phyloP scores from a whole-genome alignment of 2,329 filamentous ascomycete genomes.

The Paracamarosporium sp. region DNA sequence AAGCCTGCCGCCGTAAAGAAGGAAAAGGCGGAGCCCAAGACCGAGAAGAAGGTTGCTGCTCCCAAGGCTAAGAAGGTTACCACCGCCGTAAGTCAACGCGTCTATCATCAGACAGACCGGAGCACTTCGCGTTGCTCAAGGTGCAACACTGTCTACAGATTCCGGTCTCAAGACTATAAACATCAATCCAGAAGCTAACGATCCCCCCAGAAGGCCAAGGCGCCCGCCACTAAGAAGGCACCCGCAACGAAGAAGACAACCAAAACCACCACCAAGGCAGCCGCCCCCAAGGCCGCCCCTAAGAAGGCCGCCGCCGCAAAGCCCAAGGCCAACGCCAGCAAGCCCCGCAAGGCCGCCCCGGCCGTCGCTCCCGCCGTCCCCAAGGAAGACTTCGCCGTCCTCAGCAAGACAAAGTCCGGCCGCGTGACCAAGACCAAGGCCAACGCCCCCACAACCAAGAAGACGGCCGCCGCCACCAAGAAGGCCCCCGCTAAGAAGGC shows the following conservation, averaged over 20 bases:
- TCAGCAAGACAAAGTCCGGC: slow-evolving; percentile 85
- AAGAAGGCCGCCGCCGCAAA: slow-evolving; percentile 38
- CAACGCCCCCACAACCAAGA: slow-evolving; percentile 38
- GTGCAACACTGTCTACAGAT: no score
- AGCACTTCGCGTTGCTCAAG: no score
- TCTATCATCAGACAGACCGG: no score
- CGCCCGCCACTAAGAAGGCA: slow-evolving; percentile 29
- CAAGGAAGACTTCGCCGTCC: slow-evolving; percentile 69
- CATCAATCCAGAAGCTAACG: slow-evolving; percentile 23
- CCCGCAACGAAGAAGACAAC: neutral
- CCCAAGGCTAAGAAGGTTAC: slow-evolving; percentile 30
- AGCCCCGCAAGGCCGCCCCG: slow-evolving; percentile 52
- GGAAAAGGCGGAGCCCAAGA: slow-evolving; percentile 37
- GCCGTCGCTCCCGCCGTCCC: slow-evolving; percentile 66
- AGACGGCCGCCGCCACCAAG: slow-evolving; percentile 45
- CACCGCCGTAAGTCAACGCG: slow-evolving; percentile 27
- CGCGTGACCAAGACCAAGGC: slow-evolving; percentile 76
- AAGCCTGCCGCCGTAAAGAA: slow-evolving; percentile 40
- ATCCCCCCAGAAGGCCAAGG: slow-evolving; percentile 33
- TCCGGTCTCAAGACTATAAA: no score
- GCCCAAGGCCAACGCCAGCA: slow-evolving; percentile 56
- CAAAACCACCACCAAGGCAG: slow-evolving; percentile 16
- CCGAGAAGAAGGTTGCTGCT: slow-evolving; percentile 35
- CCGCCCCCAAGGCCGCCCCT: slow-evolving; percentile 15
- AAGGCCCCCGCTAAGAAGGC: slow-evolving; percentile 50